A percentile compares a stretch with the other conserved stretches of the same genome.
phyloP scores from a whole-genome alignment of 306 rosid species.

The Cucumis sativus region Cucumber_9930_V3 NC_026657.2:32105001-32105500 shows the following conservation, averaged over 20 bases:
- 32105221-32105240: not conserved
- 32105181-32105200: slow-evolving; percentile 35
- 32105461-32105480: slow-evolving; percentile 8
- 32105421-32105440: not conserved
- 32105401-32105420: slow-evolving; percentile 5
- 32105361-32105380: not conserved
- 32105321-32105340: slow-evolving; percentile 9
- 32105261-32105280: slow-evolving; percentile 2
- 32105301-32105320: slow-evolving; percentile 6
- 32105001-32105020: too few relatives aligned
- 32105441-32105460: slow-evolving; percentile 3
- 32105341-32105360: not conserved
- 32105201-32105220: slow-evolving; percentile 13
- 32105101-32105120: too few relatives aligned
- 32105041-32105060: too few relatives aligned
- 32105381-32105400: slow-evolving; percentile 4
- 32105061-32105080: too few relatives aligned
- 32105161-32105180: slow-evolving; percentile 12
- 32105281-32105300: not conserved
- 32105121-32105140: too few relatives aligned
- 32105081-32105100: too few relatives aligned
- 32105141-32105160: too few relatives aligned
- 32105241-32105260: slow-evolving; percentile 5
- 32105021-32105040: too few relatives aligned
- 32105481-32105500: slow-evolving; percentile 1